Conservation (phyloP, 345 rosid species). For the Linum tenue region DNA sequence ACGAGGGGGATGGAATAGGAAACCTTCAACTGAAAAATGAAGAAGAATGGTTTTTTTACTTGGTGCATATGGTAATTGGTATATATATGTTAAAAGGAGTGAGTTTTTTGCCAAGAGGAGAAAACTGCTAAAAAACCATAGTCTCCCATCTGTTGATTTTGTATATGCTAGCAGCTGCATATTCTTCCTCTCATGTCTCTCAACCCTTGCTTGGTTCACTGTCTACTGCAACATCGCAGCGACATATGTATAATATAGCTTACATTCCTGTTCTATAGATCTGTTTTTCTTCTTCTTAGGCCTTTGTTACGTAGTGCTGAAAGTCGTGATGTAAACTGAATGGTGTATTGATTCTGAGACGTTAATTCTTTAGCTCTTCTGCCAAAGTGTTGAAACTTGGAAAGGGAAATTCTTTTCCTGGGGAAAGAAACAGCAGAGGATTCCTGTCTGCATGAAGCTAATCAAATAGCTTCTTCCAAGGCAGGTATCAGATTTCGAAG, state of each 20-base stretch:
- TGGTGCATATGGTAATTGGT: not conserved
- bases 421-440: not conserved
- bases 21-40: constrained; percentile 14
- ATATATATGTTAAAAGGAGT: not conserved
- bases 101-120: not conserved
- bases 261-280: too few species aligned
- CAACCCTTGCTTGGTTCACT: not conserved
- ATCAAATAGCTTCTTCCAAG: constrained; percentile 6
- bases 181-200: not conserved
- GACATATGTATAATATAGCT: not conserved
- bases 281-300: too few species aligned
- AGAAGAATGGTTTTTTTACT: not conserved
- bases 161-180: not conserved
- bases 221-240: not conserved
- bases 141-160: not conserved
- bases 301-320: too few species aligned
- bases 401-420: not conserved
- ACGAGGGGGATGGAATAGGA: constrained; percentile 28
- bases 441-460: constrained; percentile 2
- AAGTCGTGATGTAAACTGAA: too few species aligned
- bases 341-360: too few species aligned
- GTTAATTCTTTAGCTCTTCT: too few species aligned
- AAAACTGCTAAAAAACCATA: not conserved
- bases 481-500: constrained; percentile 10
- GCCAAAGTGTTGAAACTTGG: not conserved